Evolutionary conservation across 1,139 yeast species (phyloP).

Genomic region (Hemisphaericaspora subhashii): DNA sequence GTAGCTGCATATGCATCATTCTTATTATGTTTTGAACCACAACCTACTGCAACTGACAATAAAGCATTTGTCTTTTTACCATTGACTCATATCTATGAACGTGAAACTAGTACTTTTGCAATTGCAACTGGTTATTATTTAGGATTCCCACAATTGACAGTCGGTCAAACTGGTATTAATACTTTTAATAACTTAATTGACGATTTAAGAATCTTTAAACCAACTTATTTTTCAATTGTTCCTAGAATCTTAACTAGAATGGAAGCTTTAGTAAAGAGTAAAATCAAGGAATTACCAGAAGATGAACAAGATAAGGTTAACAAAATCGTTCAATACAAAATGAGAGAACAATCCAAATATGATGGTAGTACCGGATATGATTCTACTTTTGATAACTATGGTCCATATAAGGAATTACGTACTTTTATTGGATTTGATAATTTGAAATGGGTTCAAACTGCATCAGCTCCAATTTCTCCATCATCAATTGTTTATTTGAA

Average conservation of each 20-base stretch:
- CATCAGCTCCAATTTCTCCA: constrained; percentile 38
- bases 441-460: constrained; percentile 27
- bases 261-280: constrained; percentile 41
- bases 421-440: constrained; percentile 31
- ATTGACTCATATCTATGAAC: constrained; percentile 37
- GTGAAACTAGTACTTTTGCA: constrained; percentile 34
- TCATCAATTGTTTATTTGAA: constrained; percentile 33
- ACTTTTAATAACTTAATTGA: constrained; percentile 22
- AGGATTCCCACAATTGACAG: constrained; percentile 40
- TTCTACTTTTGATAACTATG: constrained; percentile 22
- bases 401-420: constrained; percentile 27
- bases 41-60: constrained; percentile 15
- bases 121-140: constrained; percentile 35
- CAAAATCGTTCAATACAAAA: constrained; percentile 25
- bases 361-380: constrained; percentile 30
- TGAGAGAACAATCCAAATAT: constrained; percentile 22
- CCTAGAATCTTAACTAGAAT: constrained; percentile 34
- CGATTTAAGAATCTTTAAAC: constrained; percentile 31
- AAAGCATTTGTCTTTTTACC: constrained; percentile 31
- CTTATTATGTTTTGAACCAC: constrained; percentile 17
- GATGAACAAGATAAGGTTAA: constrained; percentile 17
- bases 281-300: constrained; percentile 22
- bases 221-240: constrained; percentile 34
- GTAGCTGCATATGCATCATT: constrained; percentile 47
- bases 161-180: constrained; percentile 15